Percentiles rank a stretch among this genome's conserved stretches.
Evolutionary conservation across 2,329 filamentous ascomycete genomes (phyloP).

Genomic region (Colletotrichum sp.): DNA sequence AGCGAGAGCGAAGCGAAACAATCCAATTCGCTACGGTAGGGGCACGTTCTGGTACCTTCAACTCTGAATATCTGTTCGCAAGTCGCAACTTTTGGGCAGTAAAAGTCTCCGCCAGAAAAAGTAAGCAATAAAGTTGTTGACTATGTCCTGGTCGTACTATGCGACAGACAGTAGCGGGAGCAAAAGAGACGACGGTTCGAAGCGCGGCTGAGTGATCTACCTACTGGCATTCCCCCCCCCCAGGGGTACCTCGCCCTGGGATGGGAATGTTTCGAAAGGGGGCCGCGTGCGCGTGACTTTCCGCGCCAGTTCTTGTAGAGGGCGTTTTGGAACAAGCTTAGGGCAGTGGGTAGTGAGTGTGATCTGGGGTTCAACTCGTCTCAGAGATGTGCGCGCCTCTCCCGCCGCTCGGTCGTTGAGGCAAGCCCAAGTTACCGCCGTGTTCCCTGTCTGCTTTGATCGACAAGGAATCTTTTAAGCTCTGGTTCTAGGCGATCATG

Average conservation of each 20-base stretch:
- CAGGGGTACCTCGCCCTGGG: neutral
- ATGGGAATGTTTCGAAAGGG: constrained; percentile 18
- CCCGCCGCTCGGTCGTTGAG: neutral
- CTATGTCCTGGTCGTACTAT: neutral
- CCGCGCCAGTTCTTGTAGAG: neutral
- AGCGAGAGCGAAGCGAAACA: neutral
- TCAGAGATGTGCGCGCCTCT: neutral
- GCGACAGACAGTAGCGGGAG: neutral
- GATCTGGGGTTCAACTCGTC: constrained; percentile 17
- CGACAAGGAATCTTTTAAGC: neutral
- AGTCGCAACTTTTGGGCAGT: neutral
- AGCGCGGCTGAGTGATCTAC: neutral
- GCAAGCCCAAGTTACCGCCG: neutral
- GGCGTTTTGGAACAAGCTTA: constrained; percentile 2
- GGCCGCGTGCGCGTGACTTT: constrained; percentile 8
- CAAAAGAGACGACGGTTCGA: neutral
- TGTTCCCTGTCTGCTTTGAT: neutral
- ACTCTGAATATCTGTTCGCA: neutral
- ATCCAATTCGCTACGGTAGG: neutral
- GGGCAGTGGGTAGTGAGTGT: neutral
- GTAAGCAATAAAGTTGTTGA: constrained; percentile 4
- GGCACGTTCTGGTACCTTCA: neutral
- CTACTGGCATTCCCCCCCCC: neutral
- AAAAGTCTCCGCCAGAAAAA: neutral
- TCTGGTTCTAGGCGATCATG: neutral